phyloP scores from a whole-genome alignment of 345 rosid species.

The Salix caprea region DNA sequence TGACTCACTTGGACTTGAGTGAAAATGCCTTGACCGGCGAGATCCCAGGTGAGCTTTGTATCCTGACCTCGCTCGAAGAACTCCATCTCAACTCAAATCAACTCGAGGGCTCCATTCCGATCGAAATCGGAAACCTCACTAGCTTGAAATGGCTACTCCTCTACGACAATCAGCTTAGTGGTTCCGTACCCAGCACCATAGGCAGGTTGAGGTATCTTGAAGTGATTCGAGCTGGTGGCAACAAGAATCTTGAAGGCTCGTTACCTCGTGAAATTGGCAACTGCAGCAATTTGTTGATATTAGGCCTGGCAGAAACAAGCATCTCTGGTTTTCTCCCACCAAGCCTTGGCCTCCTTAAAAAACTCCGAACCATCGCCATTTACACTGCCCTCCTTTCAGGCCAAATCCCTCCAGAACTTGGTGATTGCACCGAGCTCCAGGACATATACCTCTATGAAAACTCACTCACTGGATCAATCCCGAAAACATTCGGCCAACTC shows the following conservation, averaged over 20 bases:
- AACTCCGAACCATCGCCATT: slow-evolving; percentile 65
- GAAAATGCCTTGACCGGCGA: slow-evolving; percentile 65
- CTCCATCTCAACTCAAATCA: slow-evolving; percentile 61
- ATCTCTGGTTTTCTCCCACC: slow-evolving; percentile 78
- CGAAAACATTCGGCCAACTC: slow-evolving; percentile 49
- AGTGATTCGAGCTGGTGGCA: slow-evolving; percentile 79
- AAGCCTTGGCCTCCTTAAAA: slow-evolving; percentile 57
- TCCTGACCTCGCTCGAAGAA: slow-evolving; percentile 43
- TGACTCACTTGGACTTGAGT: slow-evolving; percentile 52
- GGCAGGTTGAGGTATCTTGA: slow-evolving; percentile 54
- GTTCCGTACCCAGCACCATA: slow-evolving; percentile 52
- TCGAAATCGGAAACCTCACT: slow-evolving; percentile 54
- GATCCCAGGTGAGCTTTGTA: slow-evolving; percentile 60
- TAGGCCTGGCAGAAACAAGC: slow-evolving; percentile 88
- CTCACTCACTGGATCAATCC: slow-evolving; percentile 66
- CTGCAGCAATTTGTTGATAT: slow-evolving; percentile 47
- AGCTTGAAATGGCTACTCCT: slow-evolving; percentile 45
- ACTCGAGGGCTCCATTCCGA: slow-evolving; percentile 60
- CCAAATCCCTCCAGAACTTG: slow-evolving; percentile 70
- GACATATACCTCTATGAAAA: slow-evolving; percentile 75
- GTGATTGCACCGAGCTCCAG: slow-evolving; percentile 63
- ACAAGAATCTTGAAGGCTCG: slow-evolving; percentile 67
- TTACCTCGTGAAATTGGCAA: slow-evolving; percentile 70
- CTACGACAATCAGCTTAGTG: slow-evolving; percentile 67
- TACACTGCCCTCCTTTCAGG: slow-evolving; percentile 74